Evolutionary conservation across 768 basidiomycete species (phyloP).

Genomic region (Lactifluus volemus): DNA sequence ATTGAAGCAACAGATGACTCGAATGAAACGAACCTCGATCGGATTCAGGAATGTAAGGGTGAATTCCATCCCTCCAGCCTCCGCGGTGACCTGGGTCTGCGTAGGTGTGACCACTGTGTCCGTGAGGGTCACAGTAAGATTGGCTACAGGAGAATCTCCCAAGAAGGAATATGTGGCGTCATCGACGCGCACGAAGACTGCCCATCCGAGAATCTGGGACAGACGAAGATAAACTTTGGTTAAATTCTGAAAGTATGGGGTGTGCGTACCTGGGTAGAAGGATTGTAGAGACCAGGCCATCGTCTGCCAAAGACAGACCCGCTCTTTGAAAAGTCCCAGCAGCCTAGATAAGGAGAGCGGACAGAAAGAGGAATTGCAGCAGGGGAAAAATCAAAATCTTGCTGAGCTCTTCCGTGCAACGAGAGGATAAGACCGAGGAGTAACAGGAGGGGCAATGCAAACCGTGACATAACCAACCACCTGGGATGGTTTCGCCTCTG

Average conservation of each 20-base stretch:
- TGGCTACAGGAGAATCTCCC: slow-evolving; percentile 3
- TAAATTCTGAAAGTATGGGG: background rate
- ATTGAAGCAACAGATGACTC: no score
- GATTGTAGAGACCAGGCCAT: slow-evolving; percentile 19
- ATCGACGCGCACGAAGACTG: slow-evolving; percentile 11
- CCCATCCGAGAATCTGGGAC: slow-evolving; percentile 10
- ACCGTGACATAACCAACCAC: background rate
- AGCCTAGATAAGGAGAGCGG: slow-evolving; percentile 23
- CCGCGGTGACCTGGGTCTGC: slow-evolving; percentile 26
- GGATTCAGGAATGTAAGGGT: slow-evolving; percentile 33
- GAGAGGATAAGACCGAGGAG: background rate
- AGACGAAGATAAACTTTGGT: background rate
- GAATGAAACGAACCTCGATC: slow-evolving; percentile 26
- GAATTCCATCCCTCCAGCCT: slow-evolving; percentile 30
- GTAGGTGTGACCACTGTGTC: slow-evolving; percentile 29
- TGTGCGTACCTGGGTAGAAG: background rate
- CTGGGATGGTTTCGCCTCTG: no score
- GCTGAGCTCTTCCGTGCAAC: background rate
- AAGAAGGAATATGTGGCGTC: slow-evolving; percentile 17
- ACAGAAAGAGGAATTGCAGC: slow-evolving; percentile 22
- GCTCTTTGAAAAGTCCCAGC: slow-evolving; percentile 16
- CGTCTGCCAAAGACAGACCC: background rate
- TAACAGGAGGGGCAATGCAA: background rate
- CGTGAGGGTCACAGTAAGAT: slow-evolving; percentile 17
- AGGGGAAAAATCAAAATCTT: slow-evolving; percentile 19